Base-by-base conservation (phyloP, 306 rosid species). In the Sesbania bispinosa region DNA sequence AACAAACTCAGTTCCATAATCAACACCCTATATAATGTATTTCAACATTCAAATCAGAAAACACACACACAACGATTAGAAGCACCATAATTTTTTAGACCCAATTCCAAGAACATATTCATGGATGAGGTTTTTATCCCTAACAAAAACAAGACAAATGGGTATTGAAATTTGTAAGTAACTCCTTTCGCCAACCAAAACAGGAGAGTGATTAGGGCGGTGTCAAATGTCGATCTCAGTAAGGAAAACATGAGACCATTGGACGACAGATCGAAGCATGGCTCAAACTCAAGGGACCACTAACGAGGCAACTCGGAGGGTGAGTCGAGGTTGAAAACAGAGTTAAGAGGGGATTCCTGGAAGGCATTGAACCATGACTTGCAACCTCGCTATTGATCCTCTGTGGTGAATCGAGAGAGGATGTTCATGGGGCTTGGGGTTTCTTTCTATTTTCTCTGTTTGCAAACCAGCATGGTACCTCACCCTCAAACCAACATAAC, bases 301-400 rank as follows among this genome's bases (percentile, higher is more conserved):
- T 86, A 91, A 41, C 57, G 82, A 45, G 85, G 45, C 18, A 71
- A 82, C 43, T 91, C 96, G 67, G 23, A 11, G 53, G 41, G 70
- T 3, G 85, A 71, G 47, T 78, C 91, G 79, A 90, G 89, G 18
- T 90, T 67, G 88, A 94, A 80, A 24, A 50, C 39, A 14, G 92
- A 78, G 78, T 86, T 82, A 32, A 94, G 85, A 62, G 85, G 75
- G 0, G 97, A 79, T 51, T 94, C 95, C 60, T 51, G 79, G 84
- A 83, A 85, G 58, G 89, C 95, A 33, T 47, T 81, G 47, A 78
- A 33, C 98, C 98, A 89, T 4, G 89, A 74, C 67, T 90, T 90
- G 95, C 91, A 90, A 4, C 92, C 86, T 8, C 77, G 88, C 95
- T 95, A 94, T 50, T 87, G 95, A 10, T 89, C 88, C 72, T 83